Percentiles rank a stretch among this genome's conserved stretches.
Conservation (phyloP, 2,329 filamentous ascomycete species). For the Fusarium decemcellulare region DNA sequence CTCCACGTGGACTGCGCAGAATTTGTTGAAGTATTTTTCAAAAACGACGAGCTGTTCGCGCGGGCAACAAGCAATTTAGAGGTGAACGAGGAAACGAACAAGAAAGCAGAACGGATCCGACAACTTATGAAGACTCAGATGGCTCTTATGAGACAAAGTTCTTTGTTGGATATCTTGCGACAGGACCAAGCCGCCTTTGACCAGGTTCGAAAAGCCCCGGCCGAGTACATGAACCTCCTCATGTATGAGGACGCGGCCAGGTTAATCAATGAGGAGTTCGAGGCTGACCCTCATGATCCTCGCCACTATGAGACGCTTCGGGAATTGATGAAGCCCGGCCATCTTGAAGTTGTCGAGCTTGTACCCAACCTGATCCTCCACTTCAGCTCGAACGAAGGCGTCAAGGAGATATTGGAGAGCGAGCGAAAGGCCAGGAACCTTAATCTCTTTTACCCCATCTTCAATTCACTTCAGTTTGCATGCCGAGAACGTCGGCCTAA, state of each 20-base stretch:
- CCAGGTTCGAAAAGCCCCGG: neutral
- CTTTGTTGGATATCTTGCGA: neutral
- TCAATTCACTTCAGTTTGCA: slow-evolving; percentile 16
- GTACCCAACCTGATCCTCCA: slow-evolving; percentile 2
- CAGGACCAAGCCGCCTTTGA: slow-evolving; percentile 7
- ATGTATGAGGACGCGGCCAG: slow-evolving; percentile 4
- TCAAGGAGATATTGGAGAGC: neutral
- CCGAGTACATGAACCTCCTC: slow-evolving; percentile 10
- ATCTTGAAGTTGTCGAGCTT: slow-evolving; percentile 10
- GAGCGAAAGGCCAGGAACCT: fast-evolving
- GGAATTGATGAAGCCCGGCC: slow-evolving; percentile 12
- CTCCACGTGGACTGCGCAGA: slow-evolving; percentile 18
- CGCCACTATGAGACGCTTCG: slow-evolving; percentile 7
- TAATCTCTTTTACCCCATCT: fast-evolving
- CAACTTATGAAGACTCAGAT: slow-evolving; percentile 25
- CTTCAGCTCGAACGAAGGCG: slow-evolving; percentile 16
- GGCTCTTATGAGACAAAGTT: slow-evolving; percentile 19
- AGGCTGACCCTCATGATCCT: neutral
- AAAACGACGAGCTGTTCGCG: slow-evolving; percentile 17
- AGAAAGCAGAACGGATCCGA: neutral
- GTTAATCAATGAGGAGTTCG: slow-evolving; percentile 10
- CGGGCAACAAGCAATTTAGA: slow-evolving; percentile 2
- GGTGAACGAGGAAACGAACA: neutral
- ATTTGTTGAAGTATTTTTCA: slow-evolving; percentile 25
- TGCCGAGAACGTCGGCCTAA: slow-evolving; percentile 26